Percentiles rank a stretch among this genome's conserved stretches.
These are phyloP conservation scores for Colletotrichum brevisporum DNA, from an alignment of 2,329 filamentous ascomycete genomes.

Conservation along the genomic window DNA sequence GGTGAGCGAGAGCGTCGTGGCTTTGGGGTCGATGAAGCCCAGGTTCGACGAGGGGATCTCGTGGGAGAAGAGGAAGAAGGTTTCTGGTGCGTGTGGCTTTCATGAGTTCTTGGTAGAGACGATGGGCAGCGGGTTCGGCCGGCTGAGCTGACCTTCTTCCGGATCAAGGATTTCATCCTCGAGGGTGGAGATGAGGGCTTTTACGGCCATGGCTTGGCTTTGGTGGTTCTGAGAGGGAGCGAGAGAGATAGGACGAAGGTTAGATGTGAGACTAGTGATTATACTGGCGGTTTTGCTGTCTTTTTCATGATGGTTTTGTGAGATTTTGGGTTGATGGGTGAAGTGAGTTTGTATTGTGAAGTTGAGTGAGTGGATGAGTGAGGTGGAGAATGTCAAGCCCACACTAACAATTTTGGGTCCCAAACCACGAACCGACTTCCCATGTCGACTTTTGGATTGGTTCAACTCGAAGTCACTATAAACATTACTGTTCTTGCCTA, in stretches of 20 bases:
- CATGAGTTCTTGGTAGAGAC: constrained; percentile 6
- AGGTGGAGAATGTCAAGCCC: too few relatives aligned
- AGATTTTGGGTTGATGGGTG: background rate
- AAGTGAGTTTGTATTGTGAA: too few relatives aligned
- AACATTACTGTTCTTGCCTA: too few relatives aligned
- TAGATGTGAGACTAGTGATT: too few relatives aligned
- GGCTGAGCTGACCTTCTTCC: constrained; percentile 59
- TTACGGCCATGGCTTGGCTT: constrained; percentile 21
- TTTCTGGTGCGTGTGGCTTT: constrained; percentile 70
- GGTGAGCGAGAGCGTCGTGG: constrained; percentile 74
- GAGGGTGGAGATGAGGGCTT: constrained; percentile 49
- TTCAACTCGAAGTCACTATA: too few relatives aligned
- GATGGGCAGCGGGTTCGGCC: background rate
- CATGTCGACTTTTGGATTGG: too few relatives aligned
- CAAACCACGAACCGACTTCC: too few relatives aligned
- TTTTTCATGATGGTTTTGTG: background rate
- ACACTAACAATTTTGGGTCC: too few relatives aligned
- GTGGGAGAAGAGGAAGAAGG: constrained; percentile 88
- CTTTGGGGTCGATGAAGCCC: constrained; percentile 85
- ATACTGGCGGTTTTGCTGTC: background rate
- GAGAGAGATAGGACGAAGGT: background rate
- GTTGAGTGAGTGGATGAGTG: too few relatives aligned
- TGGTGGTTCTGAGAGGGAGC: background rate
- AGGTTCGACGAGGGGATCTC: constrained; percentile 81
- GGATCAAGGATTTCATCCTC: constrained; percentile 62